A percentile compares a stretch with the other conserved stretches of the same genome.
phyloP scores from a whole-genome alignment of 768 basidiomycete species.

The Vararia minispora region DNA sequence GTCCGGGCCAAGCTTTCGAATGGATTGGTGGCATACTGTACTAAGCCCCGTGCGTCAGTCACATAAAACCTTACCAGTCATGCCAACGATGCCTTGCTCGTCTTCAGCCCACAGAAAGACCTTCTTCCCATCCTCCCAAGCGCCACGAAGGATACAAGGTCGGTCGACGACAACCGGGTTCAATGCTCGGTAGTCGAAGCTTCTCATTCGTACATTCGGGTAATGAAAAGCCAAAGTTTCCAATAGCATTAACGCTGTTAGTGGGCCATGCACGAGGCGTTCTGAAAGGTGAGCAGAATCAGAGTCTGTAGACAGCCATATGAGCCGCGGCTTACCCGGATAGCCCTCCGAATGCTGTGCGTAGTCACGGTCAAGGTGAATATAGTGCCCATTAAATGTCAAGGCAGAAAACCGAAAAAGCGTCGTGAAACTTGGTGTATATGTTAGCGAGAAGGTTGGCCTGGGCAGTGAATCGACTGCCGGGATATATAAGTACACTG shows the following conservation, averaged over 20 bases:
- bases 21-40: no score
- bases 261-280: constrained; percentile 76
- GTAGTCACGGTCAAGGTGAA: constrained; percentile 74
- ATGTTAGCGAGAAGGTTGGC: constrained; percentile 52
- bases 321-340: constrained; percentile 33
- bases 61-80: constrained; percentile 42
- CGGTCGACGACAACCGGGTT: constrained; percentile 51
- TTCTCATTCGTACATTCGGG: constrained; percentile 32
- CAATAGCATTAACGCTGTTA: constrained; percentile 71
- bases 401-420: constrained; percentile 82
- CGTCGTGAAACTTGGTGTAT: constrained; percentile 55
- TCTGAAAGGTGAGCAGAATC: constrained; percentile 27
- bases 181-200: constrained; percentile 61
- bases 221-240: constrained; percentile 44
- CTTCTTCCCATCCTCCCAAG: constrained; percentile 26
- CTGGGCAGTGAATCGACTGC: constrained; percentile 41
- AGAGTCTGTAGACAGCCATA: not conserved
- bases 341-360: constrained; percentile 60
- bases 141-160: constrained; percentile 35
- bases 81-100: constrained; percentile 49
- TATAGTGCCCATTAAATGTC: constrained; percentile 77
- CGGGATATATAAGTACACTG: no score
- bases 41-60: no score
- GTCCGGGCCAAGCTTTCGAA: no score
- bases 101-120: constrained; percentile 49